phyloP scores from a whole-genome alignment of 345 rosid genomes.

The Bretschneidera sinensis region DNA sequence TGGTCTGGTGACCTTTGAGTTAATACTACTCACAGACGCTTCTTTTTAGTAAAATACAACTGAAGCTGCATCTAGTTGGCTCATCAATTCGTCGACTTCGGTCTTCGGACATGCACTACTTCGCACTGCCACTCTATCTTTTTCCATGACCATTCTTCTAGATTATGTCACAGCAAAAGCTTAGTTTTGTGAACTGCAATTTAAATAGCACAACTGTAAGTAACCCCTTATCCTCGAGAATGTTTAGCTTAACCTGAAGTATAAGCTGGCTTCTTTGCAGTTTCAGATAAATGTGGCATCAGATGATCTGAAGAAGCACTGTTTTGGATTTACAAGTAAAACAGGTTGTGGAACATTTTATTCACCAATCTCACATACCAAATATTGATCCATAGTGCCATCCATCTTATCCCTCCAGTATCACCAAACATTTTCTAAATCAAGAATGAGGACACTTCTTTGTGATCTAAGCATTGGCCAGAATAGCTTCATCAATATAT shows the following conservation, averaged over 20 bases:
- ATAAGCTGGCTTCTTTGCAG: constrained; percentile 12
- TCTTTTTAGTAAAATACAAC: background rate
- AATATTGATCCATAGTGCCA: constrained; percentile 8
- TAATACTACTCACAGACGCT: background rate
- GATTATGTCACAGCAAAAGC: constrained; percentile 3
- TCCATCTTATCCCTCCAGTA: constrained; percentile 7
- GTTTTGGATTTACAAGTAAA: constrained; percentile 2
- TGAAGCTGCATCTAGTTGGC: background rate
- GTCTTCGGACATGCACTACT: background rate
- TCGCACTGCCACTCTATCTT: background rate
- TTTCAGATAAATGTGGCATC: constrained; percentile 4
- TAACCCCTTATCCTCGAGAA: constrained; percentile 3
- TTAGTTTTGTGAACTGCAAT: background rate
- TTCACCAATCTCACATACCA: background rate
- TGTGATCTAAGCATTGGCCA: constrained; percentile 24
- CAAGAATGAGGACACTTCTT: constrained; percentile 3
- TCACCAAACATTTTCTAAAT: constrained; percentile 5
- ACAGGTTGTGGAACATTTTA: background rate
- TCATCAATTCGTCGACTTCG: background rate
- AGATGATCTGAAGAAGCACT: constrained; percentile 1
- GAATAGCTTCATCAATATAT: constrained; percentile 19
- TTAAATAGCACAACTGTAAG: constrained; percentile 2
- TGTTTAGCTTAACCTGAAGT: background rate
- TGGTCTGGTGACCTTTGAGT: background rate
- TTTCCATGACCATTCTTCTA: background rate